These are phyloP conservation scores for Fusarium sp. DNA, from an alignment of 2,329 filamentous ascomycete species.

Conservation along the genomic window DNA sequence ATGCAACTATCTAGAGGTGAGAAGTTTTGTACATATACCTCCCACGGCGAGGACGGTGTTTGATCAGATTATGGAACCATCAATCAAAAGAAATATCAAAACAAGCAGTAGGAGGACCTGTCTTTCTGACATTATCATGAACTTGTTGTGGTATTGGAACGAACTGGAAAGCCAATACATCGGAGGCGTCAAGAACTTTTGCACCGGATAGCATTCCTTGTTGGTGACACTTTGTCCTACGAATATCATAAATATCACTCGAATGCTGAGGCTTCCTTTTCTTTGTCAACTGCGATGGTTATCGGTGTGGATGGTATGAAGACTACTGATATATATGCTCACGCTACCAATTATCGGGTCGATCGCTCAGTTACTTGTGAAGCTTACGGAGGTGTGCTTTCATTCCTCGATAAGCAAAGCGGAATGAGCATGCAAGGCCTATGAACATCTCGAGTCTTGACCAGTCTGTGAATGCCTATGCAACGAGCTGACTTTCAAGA, in stretches of 20 bases:
- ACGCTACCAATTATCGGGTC: neutral
- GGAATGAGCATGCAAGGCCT: neutral
- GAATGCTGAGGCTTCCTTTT: neutral
- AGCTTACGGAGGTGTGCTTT: neutral
- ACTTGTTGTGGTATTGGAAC: neutral
- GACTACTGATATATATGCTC: neutral
- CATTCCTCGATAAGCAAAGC: neutral
- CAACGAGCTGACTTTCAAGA: neutral
- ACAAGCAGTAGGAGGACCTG: neutral
- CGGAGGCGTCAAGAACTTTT: neutral
- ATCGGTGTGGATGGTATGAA: neutral
- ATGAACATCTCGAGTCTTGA: neutral
- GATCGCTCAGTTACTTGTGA: neutral
- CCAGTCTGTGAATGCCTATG: neutral
- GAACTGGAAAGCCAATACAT: neutral
- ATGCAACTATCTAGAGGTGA: constrained; percentile 16
- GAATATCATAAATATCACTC: neutral
- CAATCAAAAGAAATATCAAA: constrained; percentile 34
- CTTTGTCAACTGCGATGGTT: neutral
- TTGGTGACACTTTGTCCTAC: neutral
- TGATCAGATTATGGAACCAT: constrained; percentile 29
- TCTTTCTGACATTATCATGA: neutral
- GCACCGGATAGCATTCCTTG: neutral
- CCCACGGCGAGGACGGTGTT: constrained; percentile 24
- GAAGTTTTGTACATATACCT: constrained; percentile 42